Evolutionary conservation across 2,329 filamentous ascomycete genomes (phyloP), one percentile per base, ranked within the genome.

Genomic region (Botryotinia calthae): DNA sequence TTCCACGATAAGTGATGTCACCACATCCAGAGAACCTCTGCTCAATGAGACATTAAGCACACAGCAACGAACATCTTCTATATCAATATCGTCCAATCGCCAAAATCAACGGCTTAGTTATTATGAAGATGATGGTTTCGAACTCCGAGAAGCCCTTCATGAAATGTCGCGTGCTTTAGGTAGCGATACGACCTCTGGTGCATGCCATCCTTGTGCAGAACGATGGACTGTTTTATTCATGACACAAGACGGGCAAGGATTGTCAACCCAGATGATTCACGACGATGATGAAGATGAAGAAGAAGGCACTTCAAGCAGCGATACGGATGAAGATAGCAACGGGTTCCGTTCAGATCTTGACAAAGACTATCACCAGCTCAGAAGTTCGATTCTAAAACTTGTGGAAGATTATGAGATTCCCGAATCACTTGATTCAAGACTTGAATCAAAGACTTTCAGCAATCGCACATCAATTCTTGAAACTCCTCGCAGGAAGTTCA

Each of bases 341-440:
- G 86, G 87, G 9, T 86, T 88, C 62, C 84, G 85, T 4, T 85
- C 87, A 0, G 92, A 93, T 70, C 84, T 94, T 5, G 90, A 93
- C 80, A 93, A 92, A 77, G 92, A 94, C 78, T 94, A 95, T 76
- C 92, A 94, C 79, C 91, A 93, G 75, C 83, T 97, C 6, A 91
- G 95, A 73, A 90, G 94, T 74, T 93, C 93, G 0, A 93, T 97
- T 70, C 83, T 94, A 73, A 94, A 92, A 80, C 85, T 97, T 7
- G 91, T 96, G 0, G 89, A 94, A 78, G 93, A 97, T 75, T 95
- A 92, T 74, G 93, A 96, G 78, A 92, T 94, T 61, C 91, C 92
- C 0, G 89, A 91, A 70, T 88, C 87, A 59, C 82, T 91, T 18
- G 88, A 91, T 63, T 86, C 87, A 7, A 87, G 88, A 67, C 86